A percentile compares a stretch with the other conserved stretches of the same genome.
These are phyloP conservation scores for Hibiscus tridactylites DNA, from an alignment of 345 rosid genomes.

Conservation along the genomic window DNA sequence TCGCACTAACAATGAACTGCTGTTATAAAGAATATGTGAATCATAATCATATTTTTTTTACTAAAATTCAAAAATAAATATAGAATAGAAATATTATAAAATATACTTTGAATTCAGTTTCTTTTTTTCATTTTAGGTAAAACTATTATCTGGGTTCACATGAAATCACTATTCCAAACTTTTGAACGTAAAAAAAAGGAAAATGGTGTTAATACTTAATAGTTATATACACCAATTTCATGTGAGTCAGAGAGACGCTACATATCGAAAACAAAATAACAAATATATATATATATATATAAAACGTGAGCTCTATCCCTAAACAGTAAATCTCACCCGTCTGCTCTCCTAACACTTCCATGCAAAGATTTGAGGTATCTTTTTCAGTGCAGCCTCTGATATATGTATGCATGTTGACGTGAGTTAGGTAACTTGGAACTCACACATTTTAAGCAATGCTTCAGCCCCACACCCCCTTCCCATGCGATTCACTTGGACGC, in stretches of 20 bases:
- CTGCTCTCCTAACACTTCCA: background rate
- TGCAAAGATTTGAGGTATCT: background rate
- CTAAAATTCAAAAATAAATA: too few relatives aligned
- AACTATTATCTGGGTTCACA: background rate
- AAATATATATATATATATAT: too few relatives aligned
- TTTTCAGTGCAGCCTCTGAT: slow-evolving; percentile 1
- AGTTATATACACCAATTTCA: background rate
- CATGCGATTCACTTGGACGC: background rate
- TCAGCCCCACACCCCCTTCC: background rate
- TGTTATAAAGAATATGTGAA: too few relatives aligned
- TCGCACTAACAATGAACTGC: too few relatives aligned
- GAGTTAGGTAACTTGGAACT: background rate
- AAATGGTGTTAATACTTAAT: background rate
- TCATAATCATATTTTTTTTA: too few relatives aligned
- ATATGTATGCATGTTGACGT: slow-evolving; percentile 1
- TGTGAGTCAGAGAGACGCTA: background rate
- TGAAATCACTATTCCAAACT: background rate
- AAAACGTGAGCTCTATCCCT: background rate
- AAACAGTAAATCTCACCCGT: slow-evolving; percentile 1
- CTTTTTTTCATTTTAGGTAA: too few relatives aligned
- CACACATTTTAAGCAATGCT: background rate
- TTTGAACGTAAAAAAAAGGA: background rate
- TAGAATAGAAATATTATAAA: too few relatives aligned
- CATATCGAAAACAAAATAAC: background rate
- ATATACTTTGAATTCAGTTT: too few relatives aligned